phyloP scores from a whole-genome alignment of 805 yeast species.

The Ogataea pini region DNA sequence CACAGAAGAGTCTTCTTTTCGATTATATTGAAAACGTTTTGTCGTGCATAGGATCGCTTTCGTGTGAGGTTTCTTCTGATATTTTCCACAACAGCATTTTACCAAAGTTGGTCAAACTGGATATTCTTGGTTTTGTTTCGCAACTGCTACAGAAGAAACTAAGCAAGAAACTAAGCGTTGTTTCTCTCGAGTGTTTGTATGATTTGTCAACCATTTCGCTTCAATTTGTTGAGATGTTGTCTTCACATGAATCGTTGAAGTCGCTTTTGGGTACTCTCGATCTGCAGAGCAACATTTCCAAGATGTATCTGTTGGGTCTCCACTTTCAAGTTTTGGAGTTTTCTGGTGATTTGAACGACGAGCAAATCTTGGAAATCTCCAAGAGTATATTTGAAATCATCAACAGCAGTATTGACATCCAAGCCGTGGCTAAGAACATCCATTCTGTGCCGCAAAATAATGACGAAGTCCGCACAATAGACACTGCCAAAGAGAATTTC shows the following conservation, averaged over 20 bases:
- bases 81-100: slow-evolving; percentile 38
- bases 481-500: slow-evolving; percentile 45
- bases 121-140: slow-evolving; percentile 39
- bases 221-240: slow-evolving; percentile 26
- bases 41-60: slow-evolving; percentile 63
- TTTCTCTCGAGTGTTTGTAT: slow-evolving; percentile 31
- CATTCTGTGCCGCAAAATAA: slow-evolving; percentile 4
- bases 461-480: slow-evolving; percentile 15
- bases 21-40: slow-evolving; percentile 74
- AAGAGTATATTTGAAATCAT: slow-evolving; percentile 37
- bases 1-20: slow-evolving; percentile 48
- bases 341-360: slow-evolving; percentile 24
- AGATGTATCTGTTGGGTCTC: slow-evolving; percentile 31
- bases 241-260: slow-evolving; percentile 19
- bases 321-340: slow-evolving; percentile 35
- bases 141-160: slow-evolving; percentile 39
- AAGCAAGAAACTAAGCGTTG: slow-evolving; percentile 24
- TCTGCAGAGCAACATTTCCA: slow-evolving; percentile 18
- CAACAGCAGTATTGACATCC: slow-evolving; percentile 19
- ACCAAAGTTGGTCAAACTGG: slow-evolving; percentile 22
- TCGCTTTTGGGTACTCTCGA: slow-evolving; percentile 13
- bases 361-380: slow-evolving; percentile 26
- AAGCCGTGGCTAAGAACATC: background rate
- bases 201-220: slow-evolving; percentile 34
- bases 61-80: slow-evolving; percentile 59